Percentiles rank a stretch among this genome's conserved stretches.
phyloP scores from a whole-genome alignment of 2,329 filamentous ascomycete genomes.

The Pestalotiopsis sp. region DNA sequence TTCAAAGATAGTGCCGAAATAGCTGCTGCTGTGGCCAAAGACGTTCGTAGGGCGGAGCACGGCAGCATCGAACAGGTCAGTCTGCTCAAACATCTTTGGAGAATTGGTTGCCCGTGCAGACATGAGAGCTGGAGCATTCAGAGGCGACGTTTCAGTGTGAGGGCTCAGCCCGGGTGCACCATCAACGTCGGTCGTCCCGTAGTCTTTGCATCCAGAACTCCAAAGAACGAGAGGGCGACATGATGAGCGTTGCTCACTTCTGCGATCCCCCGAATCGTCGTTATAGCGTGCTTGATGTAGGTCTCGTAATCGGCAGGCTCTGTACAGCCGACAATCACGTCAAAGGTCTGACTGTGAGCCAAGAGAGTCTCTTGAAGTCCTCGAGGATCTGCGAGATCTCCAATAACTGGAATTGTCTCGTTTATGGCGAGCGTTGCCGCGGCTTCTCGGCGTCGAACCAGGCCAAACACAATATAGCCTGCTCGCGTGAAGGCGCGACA shows the following conservation, averaged over 20 bases:
- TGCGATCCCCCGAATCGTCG: slow-evolving; percentile 34
- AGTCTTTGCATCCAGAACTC: slow-evolving; percentile 52
- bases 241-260: slow-evolving; percentile 31
- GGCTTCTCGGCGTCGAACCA: slow-evolving; percentile 36
- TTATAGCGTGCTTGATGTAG: slow-evolving; percentile 37
- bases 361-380: slow-evolving; percentile 27
- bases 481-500: slow-evolving; percentile 43
- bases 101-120: slow-evolving; percentile 32
- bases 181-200: slow-evolving; percentile 37
- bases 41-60: slow-evolving; percentile 47
- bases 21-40: slow-evolving; percentile 45
- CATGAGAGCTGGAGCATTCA: slow-evolving; percentile 30
- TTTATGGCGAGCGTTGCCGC: slow-evolving; percentile 28
- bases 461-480: slow-evolving; percentile 45
- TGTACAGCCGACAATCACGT: slow-evolving; percentile 43
- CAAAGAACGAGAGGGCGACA: slow-evolving; percentile 43
- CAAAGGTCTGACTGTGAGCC: slow-evolving; percentile 30
- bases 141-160: slow-evolving; percentile 42
- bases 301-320: slow-evolving; percentile 40
- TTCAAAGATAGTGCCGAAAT: slow-evolving; percentile 40
- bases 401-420: slow-evolving; percentile 42
- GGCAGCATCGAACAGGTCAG: slow-evolving; percentile 40
- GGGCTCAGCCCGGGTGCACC: slow-evolving; percentile 34
- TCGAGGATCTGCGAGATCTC: slow-evolving; percentile 33
- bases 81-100: slow-evolving; percentile 36